Base-by-base conservation (phyloP, 164 flowering plant species). In the Vitis riparia region DNA sequence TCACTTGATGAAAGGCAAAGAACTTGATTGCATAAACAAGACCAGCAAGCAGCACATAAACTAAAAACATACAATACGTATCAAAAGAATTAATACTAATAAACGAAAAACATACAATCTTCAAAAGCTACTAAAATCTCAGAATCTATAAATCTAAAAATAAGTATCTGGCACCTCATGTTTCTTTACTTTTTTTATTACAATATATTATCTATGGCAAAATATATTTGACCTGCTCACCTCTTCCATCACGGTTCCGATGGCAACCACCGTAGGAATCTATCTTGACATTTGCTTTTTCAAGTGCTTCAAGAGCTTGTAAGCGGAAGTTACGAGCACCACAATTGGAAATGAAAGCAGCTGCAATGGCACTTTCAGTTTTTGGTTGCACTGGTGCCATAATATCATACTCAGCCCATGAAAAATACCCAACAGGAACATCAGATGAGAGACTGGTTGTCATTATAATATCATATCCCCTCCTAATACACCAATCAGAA, bases 351-450 rank as follows among this genome's bases (percentile, higher is more conserved):
- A 95, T 95, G 78, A 95, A 93, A 73, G 99, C 98, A 72, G 97
- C 99, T 23, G 98, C 99, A 74, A 86, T 80, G 47, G 99, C 91
- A 27, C 59, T 87, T 80, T 90, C 98, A 52, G 91, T 88, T 82
- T 95, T 95, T 57, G 93, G 95, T 67, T 77, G 83, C 75, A 88
- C 77, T 59, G 98, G 99, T 57, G 97, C 97, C 99, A 95, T 93
- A 32, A 95, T 89, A 73, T 95, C 90, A 83, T 95, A 95, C 76
- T 95, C 99, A 60, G 92, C 93, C 99, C 99, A 95, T 29, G 99
- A 95, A 75, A 95, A 95, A 72, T 95, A 95, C 59, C 99, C 99
- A 77, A 93, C 99, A 58, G 99, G 99, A 78, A 95, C 99, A 91
- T 95, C 99, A 2, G 99, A 95, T 47, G 99, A 93, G 61, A 95